Base-by-base conservation (phyloP, 2,329 filamentous ascomycete genomes). In the Fusarium sp. region DNA sequence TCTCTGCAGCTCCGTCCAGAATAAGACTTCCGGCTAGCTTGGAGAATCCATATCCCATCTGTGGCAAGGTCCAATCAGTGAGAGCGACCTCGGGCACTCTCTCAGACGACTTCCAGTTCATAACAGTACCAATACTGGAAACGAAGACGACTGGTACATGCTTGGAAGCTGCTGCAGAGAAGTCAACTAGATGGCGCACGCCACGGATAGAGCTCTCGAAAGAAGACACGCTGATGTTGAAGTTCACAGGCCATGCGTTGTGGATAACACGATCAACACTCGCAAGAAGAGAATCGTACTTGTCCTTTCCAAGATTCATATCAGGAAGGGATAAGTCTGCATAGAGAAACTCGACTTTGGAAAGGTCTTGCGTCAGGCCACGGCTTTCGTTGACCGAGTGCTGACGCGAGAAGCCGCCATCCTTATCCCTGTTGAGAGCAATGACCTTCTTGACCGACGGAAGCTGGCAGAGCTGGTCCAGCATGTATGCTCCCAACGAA, bases 241-340 rank as follows among this genome's bases (percentile, higher is more conserved):
- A 62, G n/a, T 62, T 62, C 2, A 62, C 58, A 0, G 58, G 58
- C 58, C 58, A 62, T 0, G 58, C 58, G 15, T 62, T 62, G 7
- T 62, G 58, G 2, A 62, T 19, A 1, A 62, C 36, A 1, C 56
- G 36, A 19, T 62, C 58, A 4, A 24, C 56, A 2, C 7, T 15
- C 0, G 9, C 4, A 3, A 62, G 30, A 12, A 62, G 36, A 10
- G 6, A 1, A 2, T 20, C 0, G 4, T 62, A 62, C 15, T 47
- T 62, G 6, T 17, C 6, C 4, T 43, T 2, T 0, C 36, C 48
- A 0, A 62, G 8, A 0, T 42, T 42, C 1, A 55, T 21, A 1
- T 62, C 48, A 0, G 56, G n/a, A 3, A 55, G 30, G 0, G 58
- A 62, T 0, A 62, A 1, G 4, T 62, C 30, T 0, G 28, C 28